Evolutionary conservation across 495 filamentous ascomycete species (phyloP).

Genomic region (Penicillium ochrochloron): DNA sequence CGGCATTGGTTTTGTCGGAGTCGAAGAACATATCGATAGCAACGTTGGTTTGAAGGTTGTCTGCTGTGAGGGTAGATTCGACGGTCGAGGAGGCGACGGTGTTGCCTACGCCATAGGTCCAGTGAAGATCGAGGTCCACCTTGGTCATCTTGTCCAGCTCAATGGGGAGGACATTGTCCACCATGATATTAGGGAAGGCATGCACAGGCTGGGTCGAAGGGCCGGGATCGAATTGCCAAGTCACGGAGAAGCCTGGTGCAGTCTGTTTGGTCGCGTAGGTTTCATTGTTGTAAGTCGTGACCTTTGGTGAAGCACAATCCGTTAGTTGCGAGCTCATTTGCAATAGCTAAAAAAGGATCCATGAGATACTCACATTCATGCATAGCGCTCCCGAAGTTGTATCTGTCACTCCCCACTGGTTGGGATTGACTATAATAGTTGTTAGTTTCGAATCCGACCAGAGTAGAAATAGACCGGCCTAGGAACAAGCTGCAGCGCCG

Average conservation of each 20-base stretch:
- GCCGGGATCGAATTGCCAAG: slow-evolving; percentile 40
- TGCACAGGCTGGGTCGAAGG: slow-evolving; percentile 37
- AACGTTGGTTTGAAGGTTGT: slow-evolving; percentile 44
- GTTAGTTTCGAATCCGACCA: slow-evolving; percentile 12
- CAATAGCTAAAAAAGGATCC: neutral
- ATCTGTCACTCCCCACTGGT: slow-evolving; percentile 37
- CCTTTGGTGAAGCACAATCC: slow-evolving; percentile 24
- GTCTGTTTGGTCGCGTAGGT: slow-evolving; percentile 38
- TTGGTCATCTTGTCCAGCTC: slow-evolving; percentile 25
- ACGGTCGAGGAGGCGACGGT: slow-evolving; percentile 22
- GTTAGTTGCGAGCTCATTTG: slow-evolving; percentile 10
- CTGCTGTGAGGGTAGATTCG: slow-evolving; percentile 16
- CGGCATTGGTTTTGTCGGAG: slow-evolving; percentile 28
- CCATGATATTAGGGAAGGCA: slow-evolving; percentile 44
- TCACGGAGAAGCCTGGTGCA: slow-evolving; percentile 41
- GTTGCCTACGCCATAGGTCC: slow-evolving; percentile 45
- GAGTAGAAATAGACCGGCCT: neutral
- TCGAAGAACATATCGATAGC: slow-evolving; percentile 54
- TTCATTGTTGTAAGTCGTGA: slow-evolving; percentile 41
- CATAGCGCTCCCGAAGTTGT: slow-evolving; percentile 25
- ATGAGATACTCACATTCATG: slow-evolving; percentile 34
- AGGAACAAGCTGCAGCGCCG: neutral
- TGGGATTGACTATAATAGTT: slow-evolving; percentile 35
- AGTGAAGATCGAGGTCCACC: slow-evolving; percentile 37
- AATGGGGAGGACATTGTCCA: slow-evolving; percentile 32